Base-by-base conservation (phyloP, 164 flowering plant genomes). In the Berberis thunbergii region DNA sequence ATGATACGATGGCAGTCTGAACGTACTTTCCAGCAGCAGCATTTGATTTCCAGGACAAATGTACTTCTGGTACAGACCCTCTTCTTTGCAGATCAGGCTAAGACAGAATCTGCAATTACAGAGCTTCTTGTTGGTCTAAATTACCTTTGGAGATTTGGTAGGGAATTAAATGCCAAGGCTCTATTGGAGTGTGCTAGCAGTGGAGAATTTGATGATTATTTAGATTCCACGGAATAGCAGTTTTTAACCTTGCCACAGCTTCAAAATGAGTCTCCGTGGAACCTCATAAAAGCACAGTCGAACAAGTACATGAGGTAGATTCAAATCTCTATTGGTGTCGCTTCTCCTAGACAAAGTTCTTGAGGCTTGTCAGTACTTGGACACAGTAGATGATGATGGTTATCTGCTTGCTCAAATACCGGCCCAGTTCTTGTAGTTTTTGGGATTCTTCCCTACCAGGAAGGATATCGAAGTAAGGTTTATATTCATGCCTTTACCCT, bases 121-220 rank as follows among this genome's bases (percentile, higher is more conserved):
- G 97, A 91, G 75, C 96, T 91, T 73, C 94, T 91, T 59, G 91
- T 91, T 39, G 97, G 97, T 61, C 75, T 91, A 70, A 91, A 91
- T 67, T 88, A 91, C 66, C 63, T 91, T 10, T 91, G 96, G 89
- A 84, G 96, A 66, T 81, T 75, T 49, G 84, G 85, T 39, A 72
- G 91, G 67, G 95, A 86, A 73, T 74, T 81, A 13, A 80, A 80
- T 74, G 77, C 77, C 41, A 86, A 83, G 65, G 81, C 84, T 49
- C 60, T 85, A 57, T 43, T 68, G 69, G 91, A 83, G 67, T 79
- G 86, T 58, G 69, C 72, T 6, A 81, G 86, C 70, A 76, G 81
- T 70, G 60, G 77, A 68, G 71, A 66, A 4, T 75, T 80, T 53
- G 85, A 80, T 52, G 83, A 80, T 42, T 83, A 73, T 67, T 49